Base-by-base conservation (phyloP, 495 filamentous ascomycete genomes). In the Penicillium alfredii region DNA sequence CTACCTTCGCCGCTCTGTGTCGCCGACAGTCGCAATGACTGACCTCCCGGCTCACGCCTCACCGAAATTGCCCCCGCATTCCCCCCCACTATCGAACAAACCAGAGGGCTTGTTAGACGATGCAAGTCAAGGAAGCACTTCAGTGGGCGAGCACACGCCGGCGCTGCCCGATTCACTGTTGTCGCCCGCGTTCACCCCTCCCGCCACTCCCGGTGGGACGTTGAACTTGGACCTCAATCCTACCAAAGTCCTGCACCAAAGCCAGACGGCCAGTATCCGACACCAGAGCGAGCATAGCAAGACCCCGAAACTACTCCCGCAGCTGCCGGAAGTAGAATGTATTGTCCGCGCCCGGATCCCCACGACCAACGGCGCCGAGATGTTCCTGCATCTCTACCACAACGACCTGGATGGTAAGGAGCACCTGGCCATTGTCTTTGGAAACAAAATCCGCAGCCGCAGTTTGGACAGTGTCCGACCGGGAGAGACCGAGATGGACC, bases 401-500 rank as follows among this genome's bases (percentile, higher is more conserved):
- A 98, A 97, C 60, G 82, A 82, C 48, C 71, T 87, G 12, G 92
- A 98, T 56, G 84, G 82, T 34, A 98, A 98, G 63, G 92, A 98
- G 53, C 92, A 98, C 60, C 66, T 97, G 23, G 92, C 92, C n/a
- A 97, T 98, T 44, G 92, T 97, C 1, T 98, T 98, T 56, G 92
- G 92, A 3, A 72, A 78, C 34, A 70, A 74, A 16, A 97, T 98
- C 45, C 73, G 93, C 28, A 88, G 81, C 47, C 71, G 69, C 33
- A 86, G 80, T 15, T 68, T 98, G 20, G 88, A 97, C 59, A 75
- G 78, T 17, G 77, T 79, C 22, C 69, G 84, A 22, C 81, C 84
- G 8, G 92, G 92, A 8, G 92, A 98, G 64, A 92, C 87, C 1
- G 93, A 98, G 63, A 81, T 86, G 76, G 93, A 96, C 63, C 81